phyloP scores from a whole-genome alignment of 192 early-diverging fungal species.

The Helicostylum pulchrum region DNA sequence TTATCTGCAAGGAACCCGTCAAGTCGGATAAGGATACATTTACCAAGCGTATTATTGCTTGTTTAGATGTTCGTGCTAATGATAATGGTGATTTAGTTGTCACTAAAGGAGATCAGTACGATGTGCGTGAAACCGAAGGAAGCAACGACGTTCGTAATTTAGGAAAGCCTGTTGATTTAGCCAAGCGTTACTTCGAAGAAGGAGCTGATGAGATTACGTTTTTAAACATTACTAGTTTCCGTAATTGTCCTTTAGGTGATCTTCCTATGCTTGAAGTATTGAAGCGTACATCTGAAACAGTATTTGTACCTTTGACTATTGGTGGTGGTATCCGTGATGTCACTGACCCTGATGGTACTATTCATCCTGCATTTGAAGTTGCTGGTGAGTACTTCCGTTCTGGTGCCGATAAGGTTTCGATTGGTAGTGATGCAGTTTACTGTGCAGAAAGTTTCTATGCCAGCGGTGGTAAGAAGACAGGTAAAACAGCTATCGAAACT shows the following conservation, averaged over 20 bases:
- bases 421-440: slow-evolving; percentile 99
- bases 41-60: slow-evolving; percentile 92
- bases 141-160: slow-evolving; percentile 84
- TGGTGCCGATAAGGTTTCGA: slow-evolving; percentile 99
- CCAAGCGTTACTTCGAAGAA: slow-evolving; percentile 86
- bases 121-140: slow-evolving; percentile 76
- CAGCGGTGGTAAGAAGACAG: slow-evolving; percentile 50
- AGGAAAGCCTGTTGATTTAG: slow-evolving; percentile 95
- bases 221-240: slow-evolving; percentile 98
- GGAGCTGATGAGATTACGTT: slow-evolving; percentile 99
- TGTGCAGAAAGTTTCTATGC: slow-evolving; percentile 83
- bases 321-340: slow-evolving; percentile 98
- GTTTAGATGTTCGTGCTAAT: slow-evolving; percentile 95
- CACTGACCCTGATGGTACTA: slow-evolving; percentile 75
- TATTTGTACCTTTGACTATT: slow-evolving; percentile 99
- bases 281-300: slow-evolving; percentile 74
- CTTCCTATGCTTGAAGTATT: slow-evolving; percentile 96
- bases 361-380: slow-evolving; percentile 90
- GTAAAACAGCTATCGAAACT: slow-evolving; percentile 88
- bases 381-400: slow-evolving; percentile 98
- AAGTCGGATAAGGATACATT: slow-evolving; percentile 51
- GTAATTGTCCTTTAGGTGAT: slow-evolving; percentile 85
- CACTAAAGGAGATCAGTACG: slow-evolving; percentile 99
- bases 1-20: slow-evolving; percentile 8
- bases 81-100: slow-evolving; percentile 97